Conservation (phyloP, 2,329 filamentous ascomycete species). For the Exutisphaerella laricina region DNA sequence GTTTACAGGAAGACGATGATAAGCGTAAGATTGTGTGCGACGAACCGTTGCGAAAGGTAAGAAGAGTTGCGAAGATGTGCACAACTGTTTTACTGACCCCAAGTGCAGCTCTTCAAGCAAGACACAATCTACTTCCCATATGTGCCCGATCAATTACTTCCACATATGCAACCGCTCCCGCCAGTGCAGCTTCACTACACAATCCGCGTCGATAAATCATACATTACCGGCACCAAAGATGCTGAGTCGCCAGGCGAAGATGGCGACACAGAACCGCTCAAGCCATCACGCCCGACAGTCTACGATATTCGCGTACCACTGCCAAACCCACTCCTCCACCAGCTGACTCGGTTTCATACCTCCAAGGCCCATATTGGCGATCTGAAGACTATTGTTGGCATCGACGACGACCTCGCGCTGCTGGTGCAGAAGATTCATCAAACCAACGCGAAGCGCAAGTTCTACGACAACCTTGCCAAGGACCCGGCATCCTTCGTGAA, state of each 20-base stretch:
- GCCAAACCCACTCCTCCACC: constrained; percentile 72
- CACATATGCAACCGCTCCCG: constrained; percentile 71
- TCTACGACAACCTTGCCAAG: constrained; percentile 70
- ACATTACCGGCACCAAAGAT: constrained; percentile 57
- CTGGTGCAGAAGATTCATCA: constrained; percentile 76
- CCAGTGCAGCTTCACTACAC: constrained; percentile 85
- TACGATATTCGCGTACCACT: constrained; percentile 82
- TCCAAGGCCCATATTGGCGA: constrained; percentile 51
- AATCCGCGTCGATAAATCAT: constrained; percentile 72
- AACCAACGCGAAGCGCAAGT: constrained; percentile 84
- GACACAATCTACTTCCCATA: constrained; percentile 80
- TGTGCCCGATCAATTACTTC: constrained; percentile 65
- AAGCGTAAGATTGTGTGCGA: constrained; percentile 90
- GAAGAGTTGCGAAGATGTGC: constrained; percentile 26
- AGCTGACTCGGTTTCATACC: constrained; percentile 46
- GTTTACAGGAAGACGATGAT: constrained; percentile 89
- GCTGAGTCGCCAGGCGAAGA: constrained; percentile 50
- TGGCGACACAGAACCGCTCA: constrained; percentile 11
- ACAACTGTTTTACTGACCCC: not conserved
- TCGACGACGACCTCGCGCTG: constrained; percentile 82
- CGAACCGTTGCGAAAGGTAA: constrained; percentile 68
- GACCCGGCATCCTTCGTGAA: constrained; percentile 81
- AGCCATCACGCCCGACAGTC: constrained; percentile 64
- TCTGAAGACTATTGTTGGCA: constrained; percentile 66
- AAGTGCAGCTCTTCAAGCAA: constrained; percentile 58